phyloP scores from a whole-genome alignment of 805 yeast genomes.

The Nakazawaea siamensis region DNA sequence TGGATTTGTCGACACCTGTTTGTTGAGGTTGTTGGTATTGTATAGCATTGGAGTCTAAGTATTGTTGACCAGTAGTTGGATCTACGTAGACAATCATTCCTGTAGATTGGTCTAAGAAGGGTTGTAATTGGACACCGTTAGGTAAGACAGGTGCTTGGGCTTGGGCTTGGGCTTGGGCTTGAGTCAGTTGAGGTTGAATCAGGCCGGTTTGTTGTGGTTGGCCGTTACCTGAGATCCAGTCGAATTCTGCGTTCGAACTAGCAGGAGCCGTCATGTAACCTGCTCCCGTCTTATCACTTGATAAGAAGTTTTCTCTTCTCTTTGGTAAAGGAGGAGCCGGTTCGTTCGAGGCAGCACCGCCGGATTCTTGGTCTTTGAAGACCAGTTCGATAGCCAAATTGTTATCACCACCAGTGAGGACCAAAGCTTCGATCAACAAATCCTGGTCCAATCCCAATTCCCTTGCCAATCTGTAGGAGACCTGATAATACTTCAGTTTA shows the following conservation, averaged over 20 bases:
- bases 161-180: slow-evolving; percentile 16
- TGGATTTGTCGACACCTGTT: slow-evolving; percentile 26
- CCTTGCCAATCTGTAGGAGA: slow-evolving; percentile 36
- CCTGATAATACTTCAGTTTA: slow-evolving; percentile 39
- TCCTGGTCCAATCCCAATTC: slow-evolving; percentile 56
- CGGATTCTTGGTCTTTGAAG: slow-evolving; percentile 25
- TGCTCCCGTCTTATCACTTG: slow-evolving; percentile 25
- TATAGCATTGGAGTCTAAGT: slow-evolving; percentile 32
- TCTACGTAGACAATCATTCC: slow-evolving; percentile 64
- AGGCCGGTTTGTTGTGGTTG: slow-evolving; percentile 11
- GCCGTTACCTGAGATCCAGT: slow-evolving; percentile 4
- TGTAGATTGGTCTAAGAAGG: slow-evolving; percentile 64
- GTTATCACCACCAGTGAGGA: slow-evolving; percentile 49
- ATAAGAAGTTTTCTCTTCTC: slow-evolving; percentile 25
- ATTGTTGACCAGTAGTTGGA: slow-evolving; percentile 53
- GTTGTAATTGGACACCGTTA: slow-evolving; percentile 43
- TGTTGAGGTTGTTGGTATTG: slow-evolving; percentile 24
- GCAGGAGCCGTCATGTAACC: slow-evolving; percentile 15
- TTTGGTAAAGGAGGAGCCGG: slow-evolving; percentile 41
- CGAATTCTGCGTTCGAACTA: slow-evolving; percentile 14
- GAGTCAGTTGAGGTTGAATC: slow-evolving; percentile 9
- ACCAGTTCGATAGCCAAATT: slow-evolving; percentile 48
- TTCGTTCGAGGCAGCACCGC: slow-evolving; percentile 19
- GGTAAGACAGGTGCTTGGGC: slow-evolving; percentile 15
- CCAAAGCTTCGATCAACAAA: slow-evolving; percentile 54